Evolutionary conservation across 805 yeast genomes (phyloP).

Genomic region (Sugiyamaella mastotermitis): DNA sequence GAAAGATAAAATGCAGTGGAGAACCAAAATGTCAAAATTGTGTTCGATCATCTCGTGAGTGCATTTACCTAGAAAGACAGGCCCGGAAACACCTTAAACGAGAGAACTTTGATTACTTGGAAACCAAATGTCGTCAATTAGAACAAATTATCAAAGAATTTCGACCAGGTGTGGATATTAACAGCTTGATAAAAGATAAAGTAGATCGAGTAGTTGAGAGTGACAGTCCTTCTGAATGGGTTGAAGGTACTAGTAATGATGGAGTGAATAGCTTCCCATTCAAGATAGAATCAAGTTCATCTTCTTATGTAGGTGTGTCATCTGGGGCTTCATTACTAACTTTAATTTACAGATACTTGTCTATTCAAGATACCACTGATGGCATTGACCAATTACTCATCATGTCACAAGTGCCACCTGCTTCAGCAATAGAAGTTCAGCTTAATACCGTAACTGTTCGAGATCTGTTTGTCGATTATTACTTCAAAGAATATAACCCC

Average conservation of each 20-base stretch:
- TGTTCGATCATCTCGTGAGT: constrained; percentile 6
- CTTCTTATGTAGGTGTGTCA: no score
- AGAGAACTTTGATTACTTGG: constrained; percentile 42
- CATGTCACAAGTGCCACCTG: constrained; percentile 10
- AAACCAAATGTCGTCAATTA: constrained; percentile 37
- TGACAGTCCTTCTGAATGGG: no score
- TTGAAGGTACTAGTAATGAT: no score
- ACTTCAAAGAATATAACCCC: constrained; percentile 49
- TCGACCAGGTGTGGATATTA: no score
- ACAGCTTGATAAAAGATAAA: no score
- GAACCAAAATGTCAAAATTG: constrained; percentile 10
- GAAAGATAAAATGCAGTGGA: constrained; percentile 10
- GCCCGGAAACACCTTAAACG: constrained; percentile 9
- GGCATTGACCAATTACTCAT: constrained; percentile 42
- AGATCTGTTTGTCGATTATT: constrained; percentile 36
- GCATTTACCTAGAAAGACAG: constrained; percentile 13
- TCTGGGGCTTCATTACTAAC: no score
- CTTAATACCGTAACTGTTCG: constrained; percentile 8
- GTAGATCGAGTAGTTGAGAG: no score
- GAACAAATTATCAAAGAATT: constrained; percentile 38
- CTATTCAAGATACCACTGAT: constrained; percentile 37
- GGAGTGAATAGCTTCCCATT: no score
- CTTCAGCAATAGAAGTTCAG: constrained; percentile 28
- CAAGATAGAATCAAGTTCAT: no score
- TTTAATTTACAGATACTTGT: no score